Evolutionary conservation across 192 early-diverging fungal species (phyloP), one percentile per base, ranked within the genome.

Genomic region (Coemansia sp.): DNA sequence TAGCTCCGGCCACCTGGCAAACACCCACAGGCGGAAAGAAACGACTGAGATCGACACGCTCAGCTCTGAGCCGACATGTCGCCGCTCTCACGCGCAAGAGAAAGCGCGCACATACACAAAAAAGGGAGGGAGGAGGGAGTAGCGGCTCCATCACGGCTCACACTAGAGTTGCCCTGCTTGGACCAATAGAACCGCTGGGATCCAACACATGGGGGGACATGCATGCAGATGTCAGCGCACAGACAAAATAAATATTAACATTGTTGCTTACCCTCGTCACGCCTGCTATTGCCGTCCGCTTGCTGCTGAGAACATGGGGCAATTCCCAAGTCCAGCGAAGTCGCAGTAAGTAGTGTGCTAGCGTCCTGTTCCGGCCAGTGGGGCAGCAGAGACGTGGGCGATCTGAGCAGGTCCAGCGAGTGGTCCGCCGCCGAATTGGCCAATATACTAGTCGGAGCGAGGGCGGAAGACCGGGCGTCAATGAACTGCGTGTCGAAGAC

Each of bases 401-500:
- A 76, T 64, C 63, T 65, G 18, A 81, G 67, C 58, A 72, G n/a
- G 66, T 62, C 70, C 64, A 66, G 57, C 53, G 53, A 57, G 53
- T 29, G 53, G 5, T 60, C 31, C 57, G 29, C 15, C 18, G 16
- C 33, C 15, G 16, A 15, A 34, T 24, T 60, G 18, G 31, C 57
- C 16, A 33, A 33, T n/a, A 33, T 33, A n/a, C 29, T 34, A 41
- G 58, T 24, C 3, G 57, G 41, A 16, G 49, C 69, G 34, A 49
- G 50, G 34, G 74, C 68, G 44, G 79, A 76, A 33, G 71, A 64
- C 60, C 79, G 81, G 18, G 81, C 81, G 40, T 83, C 81, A n/a
- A 83, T 83, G 67, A 83, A 63, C 31, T 47, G 63, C n/a, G 81
- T 83, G 73, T 83, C 81, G 16, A 47, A 61, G 33, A 68, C 40